A percentile compares a stretch with the other conserved stretches of the same genome.
These are phyloP conservation scores for Aspergillus sergii DNA, from an alignment of 2,329 filamentous ascomycete species.

Conservation along the genomic window DNA sequence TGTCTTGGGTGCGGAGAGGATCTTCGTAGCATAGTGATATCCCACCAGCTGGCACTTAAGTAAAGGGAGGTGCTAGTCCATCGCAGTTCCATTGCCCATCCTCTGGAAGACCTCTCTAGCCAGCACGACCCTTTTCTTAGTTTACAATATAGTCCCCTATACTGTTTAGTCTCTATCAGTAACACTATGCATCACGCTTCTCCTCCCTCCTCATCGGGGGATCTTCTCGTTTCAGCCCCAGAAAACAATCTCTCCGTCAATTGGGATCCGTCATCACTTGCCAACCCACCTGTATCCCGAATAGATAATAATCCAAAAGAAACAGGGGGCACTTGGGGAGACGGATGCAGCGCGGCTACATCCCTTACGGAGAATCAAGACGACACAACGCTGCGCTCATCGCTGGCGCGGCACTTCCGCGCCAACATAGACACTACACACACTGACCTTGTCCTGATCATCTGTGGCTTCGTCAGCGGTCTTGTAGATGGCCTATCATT, in stretches of 20 bases:
- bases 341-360: conserved; percentile 26
- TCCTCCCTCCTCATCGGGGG: conserved; percentile 4
- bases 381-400: conserved; percentile 15
- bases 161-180: background rate
- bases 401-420: conserved; percentile 24
- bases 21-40: conserved; percentile 1
- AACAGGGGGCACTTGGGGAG: conserved; percentile 22
- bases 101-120: background rate
- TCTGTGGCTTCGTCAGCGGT: conserved; percentile 43
- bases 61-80: background rate
- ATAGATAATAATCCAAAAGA: conserved; percentile 21
- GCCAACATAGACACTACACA: conserved; percentile 26
- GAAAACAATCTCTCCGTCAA: conserved; percentile 16
- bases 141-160: background rate
- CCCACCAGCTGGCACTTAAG: background rate
- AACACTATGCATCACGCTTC: conserved; percentile 16
- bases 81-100: background rate
- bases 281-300: conserved; percentile 5
- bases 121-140: background rate
- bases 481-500: conserved; percentile 45
- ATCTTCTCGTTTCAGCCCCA: conserved; percentile 6
- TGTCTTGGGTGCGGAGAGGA: conserved; percentile 11
- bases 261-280: conserved; percentile 13
- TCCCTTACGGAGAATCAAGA: conserved; percentile 25
- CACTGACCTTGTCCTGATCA: conserved; percentile 34